These are phyloP conservation scores for Selaginella moellendorffii DNA, from an alignment of 75 land plant genomes.

Conservation along the genomic window DNA sequence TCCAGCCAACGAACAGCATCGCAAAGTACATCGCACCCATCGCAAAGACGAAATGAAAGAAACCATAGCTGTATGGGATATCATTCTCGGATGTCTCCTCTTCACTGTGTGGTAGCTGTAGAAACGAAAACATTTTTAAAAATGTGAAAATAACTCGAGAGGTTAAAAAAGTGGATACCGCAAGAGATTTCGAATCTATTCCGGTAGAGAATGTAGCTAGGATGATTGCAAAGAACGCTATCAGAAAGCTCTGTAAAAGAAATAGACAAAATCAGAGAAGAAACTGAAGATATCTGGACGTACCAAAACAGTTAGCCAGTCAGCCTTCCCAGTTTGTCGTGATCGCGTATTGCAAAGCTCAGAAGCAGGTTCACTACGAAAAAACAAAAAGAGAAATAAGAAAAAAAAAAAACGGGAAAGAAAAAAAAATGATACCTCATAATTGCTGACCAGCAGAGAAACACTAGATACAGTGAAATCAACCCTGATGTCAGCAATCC, in stretches of 20 bases:
- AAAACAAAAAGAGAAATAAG: conserved; percentile 5
- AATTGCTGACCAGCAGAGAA: conserved; percentile 89
- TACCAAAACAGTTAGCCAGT: conserved; percentile 53
- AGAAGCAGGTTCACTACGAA: conserved; percentile 21
- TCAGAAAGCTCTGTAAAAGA: conserved; percentile 57
- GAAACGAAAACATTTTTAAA: background rate
- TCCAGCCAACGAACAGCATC: conserved; percentile 90
- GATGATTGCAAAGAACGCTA: conserved; percentile 66
- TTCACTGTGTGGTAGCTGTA: conserved; percentile 6
- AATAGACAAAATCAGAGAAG: background rate
- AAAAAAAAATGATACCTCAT: conserved; percentile 39
- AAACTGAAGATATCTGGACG: conserved; percentile 10
- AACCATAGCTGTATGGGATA: conserved; percentile 91
- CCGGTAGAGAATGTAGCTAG: conserved; percentile 95
- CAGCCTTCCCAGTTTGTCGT: conserved; percentile 20
- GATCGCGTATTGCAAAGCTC: conserved; percentile 19
- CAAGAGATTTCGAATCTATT: conserved; percentile 67
- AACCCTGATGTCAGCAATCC: conserved; percentile 69
- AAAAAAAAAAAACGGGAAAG: background rate
- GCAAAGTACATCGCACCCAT: conserved; percentile 95
- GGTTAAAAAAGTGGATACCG: conserved; percentile 28
- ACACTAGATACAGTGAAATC: conserved; percentile 75
- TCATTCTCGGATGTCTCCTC: conserved; percentile 40
- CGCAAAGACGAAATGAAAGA: conserved; percentile 95
- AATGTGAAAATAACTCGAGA: background rate